Percentiles rank a stretch among this genome's conserved stretches.
Evolutionary conservation across 306 rosid genomes (phyloP).

Genomic region (Cucurbita maxima): DNA sequence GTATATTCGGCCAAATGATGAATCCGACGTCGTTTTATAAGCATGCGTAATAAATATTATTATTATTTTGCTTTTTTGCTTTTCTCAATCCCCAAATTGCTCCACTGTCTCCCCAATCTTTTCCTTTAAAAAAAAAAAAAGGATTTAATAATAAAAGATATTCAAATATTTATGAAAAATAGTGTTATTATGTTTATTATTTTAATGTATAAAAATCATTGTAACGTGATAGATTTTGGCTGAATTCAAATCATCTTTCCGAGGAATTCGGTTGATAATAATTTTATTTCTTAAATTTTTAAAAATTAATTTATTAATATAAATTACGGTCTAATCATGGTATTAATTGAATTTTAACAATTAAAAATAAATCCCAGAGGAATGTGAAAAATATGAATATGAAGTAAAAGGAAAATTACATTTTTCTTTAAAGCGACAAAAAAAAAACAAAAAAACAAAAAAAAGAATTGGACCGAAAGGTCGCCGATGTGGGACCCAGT

Average conservation of each 20-base stretch:
- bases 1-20: slow-evolving; percentile 18
- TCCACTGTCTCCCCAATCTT: not conserved
- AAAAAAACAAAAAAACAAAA: not conserved
- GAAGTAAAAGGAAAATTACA: not conserved
- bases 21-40: not conserved
- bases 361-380: too few species aligned
- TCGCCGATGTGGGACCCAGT: not conserved
- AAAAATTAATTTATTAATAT: too few species aligned
- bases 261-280: too few species aligned
- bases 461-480: not conserved
- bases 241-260: not conserved
- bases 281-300: too few species aligned
- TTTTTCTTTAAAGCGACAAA: not conserved
- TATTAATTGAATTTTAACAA: not conserved
- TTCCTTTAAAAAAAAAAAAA: not conserved
- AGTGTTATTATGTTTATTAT: not conserved
- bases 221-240: not conserved
- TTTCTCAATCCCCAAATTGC: slow-evolving; percentile 1
- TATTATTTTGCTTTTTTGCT: not conserved
- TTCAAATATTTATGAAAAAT: not conserved
- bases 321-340: too few species aligned
- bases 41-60: not conserved
- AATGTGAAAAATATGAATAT: not conserved
- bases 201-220: not conserved
- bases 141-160: not conserved